Evolutionary conservation across 2,329 filamentous ascomycete species (phyloP).

Genomic region (Fonsecaea erecta): DNA sequence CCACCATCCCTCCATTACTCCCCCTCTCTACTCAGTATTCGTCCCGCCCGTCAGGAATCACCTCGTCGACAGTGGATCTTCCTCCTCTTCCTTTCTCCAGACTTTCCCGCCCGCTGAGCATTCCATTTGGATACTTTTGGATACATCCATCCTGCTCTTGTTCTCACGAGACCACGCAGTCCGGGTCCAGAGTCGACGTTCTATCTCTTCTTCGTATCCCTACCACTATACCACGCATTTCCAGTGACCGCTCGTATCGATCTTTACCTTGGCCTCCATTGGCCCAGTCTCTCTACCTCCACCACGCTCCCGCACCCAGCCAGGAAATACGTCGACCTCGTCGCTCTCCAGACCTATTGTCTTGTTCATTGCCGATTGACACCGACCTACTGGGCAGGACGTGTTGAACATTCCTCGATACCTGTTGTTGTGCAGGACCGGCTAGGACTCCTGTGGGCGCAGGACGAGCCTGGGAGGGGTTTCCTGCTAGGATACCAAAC

Average conservation of each 20-base stretch:
- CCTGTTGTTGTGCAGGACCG: slow-evolving; percentile 22
- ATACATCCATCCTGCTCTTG: background rate
- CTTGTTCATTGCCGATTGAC: background rate
- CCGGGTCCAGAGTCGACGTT: background rate
- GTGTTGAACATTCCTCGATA: background rate
- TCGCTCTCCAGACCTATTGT: background rate
- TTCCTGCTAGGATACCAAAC: background rate
- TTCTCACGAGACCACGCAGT: background rate
- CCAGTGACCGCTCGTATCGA: background rate
- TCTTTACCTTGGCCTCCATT: background rate
- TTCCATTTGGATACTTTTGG: background rate
- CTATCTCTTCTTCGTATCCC: background rate
- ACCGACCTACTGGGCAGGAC: background rate
- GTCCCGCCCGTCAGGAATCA: slow-evolving; percentile 18
- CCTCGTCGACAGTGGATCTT: slow-evolving; percentile 20
- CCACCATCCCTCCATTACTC: slow-evolving; percentile 27
- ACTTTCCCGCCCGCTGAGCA: slow-evolving; percentile 6
- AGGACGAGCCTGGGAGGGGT: slow-evolving; percentile 30
- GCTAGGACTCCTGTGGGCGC: slow-evolving; percentile 33
- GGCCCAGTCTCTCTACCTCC: background rate
- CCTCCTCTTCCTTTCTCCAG: slow-evolving; percentile 12
- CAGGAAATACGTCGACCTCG: background rate
- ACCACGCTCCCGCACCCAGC: background rate
- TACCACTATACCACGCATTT: background rate
- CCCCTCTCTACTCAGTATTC: slow-evolving; percentile 9